Evolutionary conservation across 73 alveolate species (phyloP).

Genomic region (Loxodes magnus): DNA sequence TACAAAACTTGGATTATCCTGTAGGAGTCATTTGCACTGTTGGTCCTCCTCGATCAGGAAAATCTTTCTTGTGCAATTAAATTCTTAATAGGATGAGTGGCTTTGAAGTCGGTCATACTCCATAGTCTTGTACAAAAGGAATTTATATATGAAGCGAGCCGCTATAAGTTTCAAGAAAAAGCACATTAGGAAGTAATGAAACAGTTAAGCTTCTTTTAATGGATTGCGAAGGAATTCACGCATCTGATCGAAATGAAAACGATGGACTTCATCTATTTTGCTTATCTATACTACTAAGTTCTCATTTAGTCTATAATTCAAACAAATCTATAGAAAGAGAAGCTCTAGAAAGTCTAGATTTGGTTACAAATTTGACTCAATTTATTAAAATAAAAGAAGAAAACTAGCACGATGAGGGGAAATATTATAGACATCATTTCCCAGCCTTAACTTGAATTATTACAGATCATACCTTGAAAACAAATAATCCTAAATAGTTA

Average conservation of each 20-base stretch:
- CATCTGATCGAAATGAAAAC: not conserved
- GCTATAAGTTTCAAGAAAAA: not conserved
- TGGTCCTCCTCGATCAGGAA: not conserved
- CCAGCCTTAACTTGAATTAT: slow-evolving; percentile 4
- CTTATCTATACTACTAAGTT: not conserved
- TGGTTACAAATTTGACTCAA: not conserved
- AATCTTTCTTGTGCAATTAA: not conserved
- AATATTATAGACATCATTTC: not conserved
- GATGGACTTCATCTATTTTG: not conserved
- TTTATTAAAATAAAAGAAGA: not conserved
- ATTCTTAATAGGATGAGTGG: not conserved
- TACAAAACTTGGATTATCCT: not conserved
- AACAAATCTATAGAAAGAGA: not conserved
- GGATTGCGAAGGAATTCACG: not conserved
- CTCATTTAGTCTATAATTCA: not conserved
- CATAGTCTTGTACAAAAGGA: not conserved
- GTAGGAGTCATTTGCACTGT: slow-evolving; percentile 5
- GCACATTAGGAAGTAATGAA: not conserved
- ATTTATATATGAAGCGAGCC: slow-evolving; percentile 3
- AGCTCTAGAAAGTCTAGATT: not conserved
- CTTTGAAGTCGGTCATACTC: not conserved
- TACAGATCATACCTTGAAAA: not conserved
- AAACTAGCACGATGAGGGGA: not conserved
- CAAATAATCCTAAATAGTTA: not conserved
- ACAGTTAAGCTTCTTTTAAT: not conserved